These are phyloP conservation scores for Marasmius fiardii DNA, from an alignment of 1,284 basidiomycete species.

Conservation along the genomic window DNA sequence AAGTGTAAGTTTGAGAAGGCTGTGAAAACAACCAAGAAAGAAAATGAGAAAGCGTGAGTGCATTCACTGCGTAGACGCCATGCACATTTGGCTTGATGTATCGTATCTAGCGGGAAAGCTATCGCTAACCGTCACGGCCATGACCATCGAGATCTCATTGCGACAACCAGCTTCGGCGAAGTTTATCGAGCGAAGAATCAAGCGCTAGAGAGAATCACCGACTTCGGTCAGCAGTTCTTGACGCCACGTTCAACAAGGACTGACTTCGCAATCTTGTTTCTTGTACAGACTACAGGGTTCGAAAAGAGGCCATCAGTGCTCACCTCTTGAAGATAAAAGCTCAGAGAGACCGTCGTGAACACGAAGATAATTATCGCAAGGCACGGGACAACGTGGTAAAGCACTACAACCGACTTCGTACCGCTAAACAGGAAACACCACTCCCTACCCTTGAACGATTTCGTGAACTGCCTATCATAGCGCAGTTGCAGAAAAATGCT, in stretches of 20 bases:
- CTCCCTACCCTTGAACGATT: conserved; percentile 44
- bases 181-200: conserved; percentile 30
- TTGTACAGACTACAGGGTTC: conserved; percentile 24
- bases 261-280: neutral
- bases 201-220: conserved; percentile 30
- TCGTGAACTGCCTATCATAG: conserved; percentile 38
- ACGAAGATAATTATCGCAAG: conserved; percentile 21
- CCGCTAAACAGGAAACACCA: conserved; percentile 13
- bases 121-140: conserved; percentile 36
- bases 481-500: conserved; percentile 28
- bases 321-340: conserved; percentile 28
- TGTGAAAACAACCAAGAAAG: conserved; percentile 12
- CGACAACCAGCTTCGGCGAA: conserved; percentile 30
- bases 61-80: neutral
- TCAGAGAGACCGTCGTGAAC: conserved; percentile 21
- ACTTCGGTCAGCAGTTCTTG: conserved; percentile 26
- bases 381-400: conserved; percentile 25
- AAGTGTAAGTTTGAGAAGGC: conserved; percentile 17
- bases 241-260: neutral
- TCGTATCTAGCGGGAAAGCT: conserved; percentile 26
- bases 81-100: neutral
- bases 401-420: conserved; percentile 32
- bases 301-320: conserved; percentile 23
- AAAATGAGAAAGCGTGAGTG: conserved; percentile 32
- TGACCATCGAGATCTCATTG: conserved; percentile 32